Evolutionary conservation across 495 filamentous ascomycete species (phyloP).

Genomic region (Chaetomium cochliodes): DNA sequence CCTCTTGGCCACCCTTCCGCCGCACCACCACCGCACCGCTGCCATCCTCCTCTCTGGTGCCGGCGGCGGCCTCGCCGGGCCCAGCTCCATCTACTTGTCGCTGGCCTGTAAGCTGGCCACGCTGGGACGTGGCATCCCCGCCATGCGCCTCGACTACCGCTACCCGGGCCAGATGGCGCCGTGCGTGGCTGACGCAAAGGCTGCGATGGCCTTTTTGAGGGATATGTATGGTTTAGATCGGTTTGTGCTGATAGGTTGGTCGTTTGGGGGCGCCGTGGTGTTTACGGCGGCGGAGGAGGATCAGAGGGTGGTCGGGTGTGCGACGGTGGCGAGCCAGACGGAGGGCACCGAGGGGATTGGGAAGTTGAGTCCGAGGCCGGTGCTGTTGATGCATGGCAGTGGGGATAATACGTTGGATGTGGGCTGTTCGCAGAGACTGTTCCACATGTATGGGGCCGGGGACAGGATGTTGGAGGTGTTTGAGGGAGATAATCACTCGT

Average conservation of each 20-base stretch:
- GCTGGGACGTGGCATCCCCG: constrained; percentile 38
- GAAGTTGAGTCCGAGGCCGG: constrained; percentile 34
- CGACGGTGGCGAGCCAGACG: constrained; percentile 41
- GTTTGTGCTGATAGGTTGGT: constrained; percentile 50
- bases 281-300: constrained; percentile 40
- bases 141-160: constrained; percentile 47
- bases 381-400: constrained; percentile 44
- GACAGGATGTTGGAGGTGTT: constrained; percentile 42
- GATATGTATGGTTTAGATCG: constrained; percentile 34
- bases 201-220: constrained; percentile 42
- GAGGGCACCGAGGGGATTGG: constrained; percentile 32
- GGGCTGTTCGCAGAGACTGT: constrained; percentile 41
- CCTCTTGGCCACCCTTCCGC: neutral
- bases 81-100: constrained; percentile 44
- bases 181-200: constrained; percentile 40
- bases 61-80: constrained; percentile 48
- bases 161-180: constrained; percentile 36
- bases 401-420: constrained; percentile 37
- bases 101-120: constrained; percentile 46
- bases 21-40: constrained; percentile 33
- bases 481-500: constrained; percentile 44
- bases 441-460: constrained; percentile 37
- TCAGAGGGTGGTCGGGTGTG: constrained; percentile 41
- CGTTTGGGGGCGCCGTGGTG: constrained; percentile 45
- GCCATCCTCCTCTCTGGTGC: constrained; percentile 47